Evolutionary conservation across 176 grass and related monocot species (phyloP).

Genomic region (Carex scoparia): DNA sequence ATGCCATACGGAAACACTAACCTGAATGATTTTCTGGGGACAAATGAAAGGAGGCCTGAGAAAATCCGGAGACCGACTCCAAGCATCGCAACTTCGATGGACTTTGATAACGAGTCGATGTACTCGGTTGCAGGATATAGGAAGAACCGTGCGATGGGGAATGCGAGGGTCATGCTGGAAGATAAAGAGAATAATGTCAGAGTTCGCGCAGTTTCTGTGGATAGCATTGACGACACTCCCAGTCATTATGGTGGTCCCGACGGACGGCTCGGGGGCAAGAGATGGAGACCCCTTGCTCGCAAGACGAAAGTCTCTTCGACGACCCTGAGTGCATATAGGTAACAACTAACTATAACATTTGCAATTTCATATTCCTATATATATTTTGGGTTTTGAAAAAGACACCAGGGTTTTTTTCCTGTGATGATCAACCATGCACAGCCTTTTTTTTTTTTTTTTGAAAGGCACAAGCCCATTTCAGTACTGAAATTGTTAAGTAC

Average conservation of each 20-base stretch:
- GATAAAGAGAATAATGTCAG: not conserved
- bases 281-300: conserved; percentile 18
- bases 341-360: not conserved
- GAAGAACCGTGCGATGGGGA: conserved; percentile 16
- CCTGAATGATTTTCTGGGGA: conserved; percentile 2
- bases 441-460: too few relatives aligned
- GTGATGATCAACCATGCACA: not conserved
- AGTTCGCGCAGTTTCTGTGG: not conserved
- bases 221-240: not conserved
- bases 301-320: conserved; percentile 7
- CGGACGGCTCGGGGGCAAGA: not conserved
- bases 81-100: not conserved
- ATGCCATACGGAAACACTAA: conserved; percentile 13
- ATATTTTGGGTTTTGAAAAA: not conserved
- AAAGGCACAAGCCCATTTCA: too few relatives aligned
- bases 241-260: not conserved
- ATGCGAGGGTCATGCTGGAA: conserved; percentile 3
- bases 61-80: not conserved
- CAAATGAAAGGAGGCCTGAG: not conserved
- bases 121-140: not conserved
- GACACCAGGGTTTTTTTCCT: not conserved
- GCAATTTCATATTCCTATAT: too few relatives aligned
- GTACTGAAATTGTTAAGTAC: too few relatives aligned
- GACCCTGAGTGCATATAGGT: conserved; percentile 17
- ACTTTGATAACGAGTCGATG: conserved; percentile 14